A percentile compares a stretch with the other conserved stretches of the same genome.
Evolutionary conservation across 1,284 basidiomycete species (phyloP).

Genomic region (Inonotus obliquus): DNA sequence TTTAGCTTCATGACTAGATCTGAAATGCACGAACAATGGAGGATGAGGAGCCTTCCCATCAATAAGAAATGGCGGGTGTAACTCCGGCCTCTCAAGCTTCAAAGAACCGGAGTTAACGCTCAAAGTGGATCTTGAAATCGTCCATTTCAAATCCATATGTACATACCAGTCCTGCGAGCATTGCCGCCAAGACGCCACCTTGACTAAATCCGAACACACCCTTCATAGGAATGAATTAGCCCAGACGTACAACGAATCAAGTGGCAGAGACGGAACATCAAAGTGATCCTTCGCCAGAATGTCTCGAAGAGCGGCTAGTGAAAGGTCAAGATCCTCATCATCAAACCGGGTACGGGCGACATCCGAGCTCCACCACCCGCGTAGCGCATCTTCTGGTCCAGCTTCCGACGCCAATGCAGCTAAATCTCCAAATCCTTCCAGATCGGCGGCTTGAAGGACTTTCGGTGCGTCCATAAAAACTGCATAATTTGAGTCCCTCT

Average conservation of each 20-base stretch:
- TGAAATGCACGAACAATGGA: slow-evolving; percentile 52
- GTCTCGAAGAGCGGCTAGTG: slow-evolving; percentile 41
- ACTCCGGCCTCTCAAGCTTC: slow-evolving; percentile 47
- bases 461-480: slow-evolving; percentile 81
- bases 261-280: slow-evolving; percentile 40
- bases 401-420: slow-evolving; percentile 44
- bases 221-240: slow-evolving; percentile 32
- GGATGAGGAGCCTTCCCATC: slow-evolving; percentile 62
- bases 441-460: slow-evolving; percentile 67
- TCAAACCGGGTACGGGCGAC: slow-evolving; percentile 39
- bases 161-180: slow-evolving; percentile 75
- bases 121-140: background rate
- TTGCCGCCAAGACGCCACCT: slow-evolving; percentile 74
- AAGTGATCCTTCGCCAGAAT: slow-evolving; percentile 48
- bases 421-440: slow-evolving; percentile 41
- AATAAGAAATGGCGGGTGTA: slow-evolving; percentile 62
- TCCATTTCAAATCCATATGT: slow-evolving; percentile 25
- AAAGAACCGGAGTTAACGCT: background rate
- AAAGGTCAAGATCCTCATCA: slow-evolving; percentile 58
- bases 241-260: background rate
- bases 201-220: slow-evolving; percentile 88
- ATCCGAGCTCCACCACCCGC: slow-evolving; percentile 74
- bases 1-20: slow-evolving; percentile 10
- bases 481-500: slow-evolving; percentile 28
- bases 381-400: slow-evolving; percentile 53